Evolutionary conservation across 495 filamentous ascomycete genomes (phyloP), one percentile per base, ranked within the genome.

Genomic region (Trichoderma asperelloides): DNA sequence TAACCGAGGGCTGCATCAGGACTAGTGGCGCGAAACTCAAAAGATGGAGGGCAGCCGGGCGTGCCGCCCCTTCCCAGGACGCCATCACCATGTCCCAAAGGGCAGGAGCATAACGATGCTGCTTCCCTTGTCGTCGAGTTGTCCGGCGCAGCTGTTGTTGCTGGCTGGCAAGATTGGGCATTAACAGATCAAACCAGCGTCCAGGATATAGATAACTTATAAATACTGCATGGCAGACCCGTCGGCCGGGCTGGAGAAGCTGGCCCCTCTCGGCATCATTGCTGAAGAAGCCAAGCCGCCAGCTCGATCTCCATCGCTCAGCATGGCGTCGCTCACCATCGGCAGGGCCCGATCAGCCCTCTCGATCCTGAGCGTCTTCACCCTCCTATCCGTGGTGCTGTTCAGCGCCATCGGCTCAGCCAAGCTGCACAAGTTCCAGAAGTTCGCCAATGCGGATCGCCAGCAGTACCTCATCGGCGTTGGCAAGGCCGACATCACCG

Each of bases 401-500:
- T 60, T 60, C 55, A 25, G 55, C 16, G 25, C 25, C 55, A 30
- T 60, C 23, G 2, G 11, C 25, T 12, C 55, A 15, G 55, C 55
- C 12, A 28, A 60, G 55, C 25, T 30, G 11, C 55, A 60, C 49
- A 55, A n/a, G 23, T 60, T 60, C 55, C 5, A 28, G 23, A 67
- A 33, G 39, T 21, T 37, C 57, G 74, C 73, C 28, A 72, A 74
- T 30, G 67, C 69, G 2, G 71, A 69, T 41, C 80, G 84, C 57
- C 78, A 87, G 65, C 77, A 80, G 66, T 96, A 96, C 70, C 75
- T 96, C 2, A 77, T 98, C 13, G 95, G 95, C 5, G 91, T 93
- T 9, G 95, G 95, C 25, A 97, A 96, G 72, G 93, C 90, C 15
- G 95, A 98, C 77, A 91, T 98, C 69, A 98, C 95, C 40, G 95